Percentiles rank a stretch among this genome's conserved stretches.
phyloP scores from a whole-genome alignment of 2,329 filamentous ascomycete genomes.

The Verticillium tricorpus region DNA sequence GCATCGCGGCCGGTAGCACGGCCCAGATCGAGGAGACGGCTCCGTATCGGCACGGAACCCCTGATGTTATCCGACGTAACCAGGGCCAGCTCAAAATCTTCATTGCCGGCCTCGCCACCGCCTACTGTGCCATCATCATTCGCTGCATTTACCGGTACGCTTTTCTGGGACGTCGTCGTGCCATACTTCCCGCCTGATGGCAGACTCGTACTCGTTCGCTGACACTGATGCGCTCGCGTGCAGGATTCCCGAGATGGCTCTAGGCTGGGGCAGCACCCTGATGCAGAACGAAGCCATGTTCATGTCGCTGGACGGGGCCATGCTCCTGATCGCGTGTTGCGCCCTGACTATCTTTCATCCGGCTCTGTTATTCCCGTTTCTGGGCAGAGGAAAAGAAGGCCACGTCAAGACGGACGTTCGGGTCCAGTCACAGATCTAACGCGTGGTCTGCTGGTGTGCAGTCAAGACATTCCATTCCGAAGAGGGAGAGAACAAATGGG shows the following conservation, averaged over 20 bases:
- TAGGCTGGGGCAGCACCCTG: neutral
- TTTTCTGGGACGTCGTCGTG: neutral
- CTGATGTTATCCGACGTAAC: too few species aligned
- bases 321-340: neutral
- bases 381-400: neutral
- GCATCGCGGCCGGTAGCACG: neutral
- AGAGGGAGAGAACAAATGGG: too few species aligned
- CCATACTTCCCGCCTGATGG: too few species aligned
- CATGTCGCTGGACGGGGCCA: neutral
- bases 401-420: too few species aligned
- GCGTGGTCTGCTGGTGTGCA: too few species aligned
- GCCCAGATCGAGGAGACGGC: too few species aligned
- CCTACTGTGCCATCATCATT: conserved; percentile 8
- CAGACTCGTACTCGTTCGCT: neutral
- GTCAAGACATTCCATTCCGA: too few species aligned
- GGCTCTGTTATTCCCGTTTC: conserved; percentile 7
- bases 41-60: too few species aligned
- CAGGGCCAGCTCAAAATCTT: neutral
- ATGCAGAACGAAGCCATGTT: conserved; percentile 1
- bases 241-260: neutral
- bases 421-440: too few species aligned
- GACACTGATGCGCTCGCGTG: too few species aligned
- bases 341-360: conserved; percentile 8
- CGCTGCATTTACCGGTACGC: conserved; percentile 13
- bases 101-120: conserved; percentile 4